These are phyloP conservation scores for Syzygium oleosum DNA, from an alignment of 345 rosid species.

Conservation along the genomic window DNA sequence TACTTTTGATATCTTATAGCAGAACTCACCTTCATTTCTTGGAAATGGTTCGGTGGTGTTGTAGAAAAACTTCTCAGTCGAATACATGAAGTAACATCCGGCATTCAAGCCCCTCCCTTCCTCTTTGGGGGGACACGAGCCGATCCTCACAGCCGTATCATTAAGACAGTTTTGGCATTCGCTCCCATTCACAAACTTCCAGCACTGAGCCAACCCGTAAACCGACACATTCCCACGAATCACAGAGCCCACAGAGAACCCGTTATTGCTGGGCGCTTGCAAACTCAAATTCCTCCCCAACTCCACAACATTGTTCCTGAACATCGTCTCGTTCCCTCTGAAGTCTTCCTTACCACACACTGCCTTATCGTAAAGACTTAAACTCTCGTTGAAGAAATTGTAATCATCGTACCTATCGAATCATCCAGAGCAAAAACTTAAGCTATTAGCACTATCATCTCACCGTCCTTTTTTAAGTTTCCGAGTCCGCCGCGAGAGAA, in stretches of 20 bases:
- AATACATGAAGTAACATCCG: slow-evolving; percentile 81
- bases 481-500: background rate
- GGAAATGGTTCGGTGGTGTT: slow-evolving; percentile 32
- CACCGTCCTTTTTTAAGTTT: background rate
- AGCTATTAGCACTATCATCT: background rate
- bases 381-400: slow-evolving; percentile 52
- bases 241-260: slow-evolving; percentile 58
- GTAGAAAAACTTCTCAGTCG: slow-evolving; percentile 48
- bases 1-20: background rate
- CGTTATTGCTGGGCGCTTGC: slow-evolving; percentile 36
- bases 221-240: slow-evolving; percentile 42
- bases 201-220: slow-evolving; percentile 88
- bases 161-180: slow-evolving; percentile 39
- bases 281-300: slow-evolving; percentile 52
- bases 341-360: slow-evolving; percentile 38
- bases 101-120: slow-evolving; percentile 40
- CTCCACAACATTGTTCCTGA: slow-evolving; percentile 28
- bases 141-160: slow-evolving; percentile 20
- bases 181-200: slow-evolving; percentile 23
- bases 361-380: slow-evolving; percentile 22
- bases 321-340: slow-evolving; percentile 41
- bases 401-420: slow-evolving; percentile 60
- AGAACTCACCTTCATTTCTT: slow-evolving; percentile 24
- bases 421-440: background rate
- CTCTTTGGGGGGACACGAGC: slow-evolving; percentile 18